A percentile compares a stretch with the other conserved stretches of the same genome.
These are phyloP conservation scores for Eucalyptus shirleyi DNA, from an alignment of 345 rosid genomes.

Conservation along the genomic window DNA sequence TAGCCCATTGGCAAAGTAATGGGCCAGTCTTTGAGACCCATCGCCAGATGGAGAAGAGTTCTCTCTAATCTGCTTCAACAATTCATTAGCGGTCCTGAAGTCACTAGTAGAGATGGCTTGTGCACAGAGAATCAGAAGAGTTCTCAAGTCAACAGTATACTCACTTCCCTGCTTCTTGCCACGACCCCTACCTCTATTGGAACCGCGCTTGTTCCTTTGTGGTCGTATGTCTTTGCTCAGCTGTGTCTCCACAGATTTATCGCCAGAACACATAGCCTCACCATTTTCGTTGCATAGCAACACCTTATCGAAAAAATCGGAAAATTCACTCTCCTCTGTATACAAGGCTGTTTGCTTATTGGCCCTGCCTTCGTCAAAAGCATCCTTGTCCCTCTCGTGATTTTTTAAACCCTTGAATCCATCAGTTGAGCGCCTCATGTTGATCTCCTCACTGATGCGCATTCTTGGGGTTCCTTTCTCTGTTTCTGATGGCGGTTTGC, in stretches of 20 bases:
- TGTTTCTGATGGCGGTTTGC: background rate
- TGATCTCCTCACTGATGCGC: conserved; percentile 6
- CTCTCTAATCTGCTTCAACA: conserved; percentile 66
- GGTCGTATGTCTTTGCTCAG: background rate
- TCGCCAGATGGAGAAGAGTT: conserved; percentile 61
- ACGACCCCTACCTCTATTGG: conserved; percentile 6
- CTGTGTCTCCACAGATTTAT: background rate
- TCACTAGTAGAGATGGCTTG: conserved; percentile 62
- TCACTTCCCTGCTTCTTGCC: conserved; percentile 27
- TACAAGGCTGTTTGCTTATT: conserved; percentile 39
- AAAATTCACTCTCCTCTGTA: conserved; percentile 32
- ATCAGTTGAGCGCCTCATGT: background rate
- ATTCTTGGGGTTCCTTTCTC: background rate
- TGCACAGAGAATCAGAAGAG: conserved; percentile 58
- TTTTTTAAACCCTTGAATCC: conserved; percentile 37
- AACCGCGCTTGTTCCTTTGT: conserved; percentile 1
- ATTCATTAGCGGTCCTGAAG: conserved; percentile 51
- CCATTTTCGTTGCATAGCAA: background rate
- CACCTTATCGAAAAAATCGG: conserved; percentile 61
- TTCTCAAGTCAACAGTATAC: conserved; percentile 53
- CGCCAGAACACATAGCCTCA: background rate
- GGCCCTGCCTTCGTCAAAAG: conserved; percentile 39
- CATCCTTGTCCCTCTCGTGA: conserved; percentile 30
- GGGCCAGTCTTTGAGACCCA: conserved; percentile 68
- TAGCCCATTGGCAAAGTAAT: conserved; percentile 73